phyloP scores from a whole-genome alignment of 371 early-diverging fungal genomes.

The Mortierella sp. region DNA sequence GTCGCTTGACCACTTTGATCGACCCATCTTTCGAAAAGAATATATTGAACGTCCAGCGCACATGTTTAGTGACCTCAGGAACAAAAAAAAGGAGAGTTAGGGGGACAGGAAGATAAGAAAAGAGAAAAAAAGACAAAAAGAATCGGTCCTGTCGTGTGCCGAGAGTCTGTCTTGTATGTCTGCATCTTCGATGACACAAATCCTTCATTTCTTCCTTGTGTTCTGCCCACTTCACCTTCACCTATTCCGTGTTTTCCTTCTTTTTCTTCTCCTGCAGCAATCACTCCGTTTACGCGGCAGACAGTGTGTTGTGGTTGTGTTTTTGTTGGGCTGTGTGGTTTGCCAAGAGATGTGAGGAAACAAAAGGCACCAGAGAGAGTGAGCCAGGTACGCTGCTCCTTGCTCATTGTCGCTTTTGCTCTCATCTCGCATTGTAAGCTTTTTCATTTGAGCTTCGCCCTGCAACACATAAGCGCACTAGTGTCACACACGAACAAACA shows the following conservation, averaged over 20 bases:
- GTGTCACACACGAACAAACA: not conserved
- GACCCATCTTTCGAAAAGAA: not conserved
- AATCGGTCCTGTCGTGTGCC: not conserved
- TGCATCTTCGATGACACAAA: not conserved
- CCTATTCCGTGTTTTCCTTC: not conserved
- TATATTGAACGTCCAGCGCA: not conserved
- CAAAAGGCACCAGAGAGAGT: no score
- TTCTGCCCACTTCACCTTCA: not conserved
- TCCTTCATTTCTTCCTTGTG: not conserved
- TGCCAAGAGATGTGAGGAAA: not conserved
- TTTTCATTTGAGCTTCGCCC: not conserved
- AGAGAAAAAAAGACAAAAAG: no score
- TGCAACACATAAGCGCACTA: not conserved
- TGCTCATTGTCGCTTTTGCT: not conserved
- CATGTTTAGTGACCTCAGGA: not conserved
- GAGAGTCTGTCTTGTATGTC: not conserved
- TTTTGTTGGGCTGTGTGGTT: not conserved
- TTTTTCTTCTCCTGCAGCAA: conserved; percentile 4
- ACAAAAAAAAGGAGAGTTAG: not conserved
- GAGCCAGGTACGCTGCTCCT: not conserved
- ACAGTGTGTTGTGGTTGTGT: not conserved
- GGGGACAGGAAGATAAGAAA: not conserved
- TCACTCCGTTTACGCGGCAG: not conserved
- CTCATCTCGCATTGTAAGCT: not conserved
- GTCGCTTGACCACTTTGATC: not conserved